Conservation (phyloP, 2,329 filamentous ascomycete genomes). For the Zymoseptoria brevis region DNA sequence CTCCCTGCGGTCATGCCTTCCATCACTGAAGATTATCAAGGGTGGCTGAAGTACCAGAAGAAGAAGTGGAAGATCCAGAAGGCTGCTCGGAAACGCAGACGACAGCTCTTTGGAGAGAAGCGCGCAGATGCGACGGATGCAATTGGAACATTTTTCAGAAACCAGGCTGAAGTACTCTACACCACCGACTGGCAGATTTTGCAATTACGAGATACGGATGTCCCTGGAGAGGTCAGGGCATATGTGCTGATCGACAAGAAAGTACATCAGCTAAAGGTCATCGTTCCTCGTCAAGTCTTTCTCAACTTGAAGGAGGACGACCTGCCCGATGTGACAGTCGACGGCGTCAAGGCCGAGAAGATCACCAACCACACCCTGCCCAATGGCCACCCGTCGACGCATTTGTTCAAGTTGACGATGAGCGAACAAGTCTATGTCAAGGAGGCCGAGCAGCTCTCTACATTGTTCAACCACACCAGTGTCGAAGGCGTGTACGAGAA, state of each 20-base stretch:
- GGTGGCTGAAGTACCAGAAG: constrained; percentile 90
- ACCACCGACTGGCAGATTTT: constrained; percentile 92
- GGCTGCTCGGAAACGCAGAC: constrained; percentile 72
- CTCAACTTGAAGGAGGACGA: constrained; percentile 84
- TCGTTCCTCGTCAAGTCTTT: constrained; percentile 82
- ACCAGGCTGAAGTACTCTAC: constrained; percentile 83
- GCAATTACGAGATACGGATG: constrained; percentile 74
- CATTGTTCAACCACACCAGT: constrained; percentile 83
- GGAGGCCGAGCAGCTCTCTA: constrained; percentile 72
- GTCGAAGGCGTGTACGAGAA: constrained; percentile 97
- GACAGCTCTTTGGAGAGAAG: constrained; percentile 88
- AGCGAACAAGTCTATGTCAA: constrained; percentile 79
- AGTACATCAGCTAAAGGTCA: constrained; percentile 78
- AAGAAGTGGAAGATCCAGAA: constrained; percentile 98
- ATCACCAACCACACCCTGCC: constrained; percentile 87
- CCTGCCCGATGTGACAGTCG: constrained; percentile 78
- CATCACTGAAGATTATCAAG: constrained; percentile 77
- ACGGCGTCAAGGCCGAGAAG: constrained; percentile 82
- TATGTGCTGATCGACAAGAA: constrained; percentile 91
- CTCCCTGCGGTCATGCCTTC: constrained; percentile 78
- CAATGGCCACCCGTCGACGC: constrained; percentile 87
- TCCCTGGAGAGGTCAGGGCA: constrained; percentile 76
- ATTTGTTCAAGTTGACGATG: constrained; percentile 90
- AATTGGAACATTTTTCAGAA: constrained; percentile 70
- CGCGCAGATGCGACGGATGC: constrained; percentile 53